A percentile compares a stretch with the other conserved stretches of the same genome.
These are phyloP conservation scores for Cystofilobasidium bisporidii DNA, from an alignment of 768 basidiomycete genomes.

Conservation along the genomic window DNA sequence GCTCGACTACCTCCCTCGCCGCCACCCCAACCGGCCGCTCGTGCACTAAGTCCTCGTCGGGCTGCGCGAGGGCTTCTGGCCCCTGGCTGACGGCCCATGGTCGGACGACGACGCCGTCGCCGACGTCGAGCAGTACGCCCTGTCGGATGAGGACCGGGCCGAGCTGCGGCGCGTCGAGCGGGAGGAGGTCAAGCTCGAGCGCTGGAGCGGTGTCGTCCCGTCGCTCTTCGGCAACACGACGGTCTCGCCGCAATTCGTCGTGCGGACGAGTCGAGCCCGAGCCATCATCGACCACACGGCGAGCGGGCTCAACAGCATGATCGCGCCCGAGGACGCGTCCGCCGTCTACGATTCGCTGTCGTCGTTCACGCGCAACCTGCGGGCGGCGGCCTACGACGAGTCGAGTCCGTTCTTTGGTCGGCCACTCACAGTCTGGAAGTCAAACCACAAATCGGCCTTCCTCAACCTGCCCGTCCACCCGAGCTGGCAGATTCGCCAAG, in stretches of 20 bases:
- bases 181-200: slow-evolving; percentile 35
- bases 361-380: slow-evolving; percentile 36
- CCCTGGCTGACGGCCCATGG: slow-evolving; percentile 38
- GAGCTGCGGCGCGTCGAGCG: slow-evolving; percentile 33
- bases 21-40: slow-evolving; percentile 43
- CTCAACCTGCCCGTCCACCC: slow-evolving; percentile 41
- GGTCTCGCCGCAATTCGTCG: slow-evolving; percentile 45
- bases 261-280: slow-evolving; percentile 43
- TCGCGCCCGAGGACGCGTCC: slow-evolving; percentile 37
- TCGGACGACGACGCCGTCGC: no score
- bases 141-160: slow-evolving; percentile 31
- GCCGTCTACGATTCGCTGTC: slow-evolving; percentile 32
- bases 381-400: slow-evolving; percentile 33
- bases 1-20: slow-evolving; percentile 35
- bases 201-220: slow-evolving; percentile 31
- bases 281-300: slow-evolving; percentile 40
- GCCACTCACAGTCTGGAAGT: slow-evolving; percentile 30
- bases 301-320: slow-evolving; percentile 44
- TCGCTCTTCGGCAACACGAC: slow-evolving; percentile 39
- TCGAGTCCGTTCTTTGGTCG: slow-evolving; percentile 42
- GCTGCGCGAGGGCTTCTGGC: slow-evolving; percentile 46
- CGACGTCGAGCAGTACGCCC: slow-evolving; percentile 30
- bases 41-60: slow-evolving; percentile 39
- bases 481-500: slow-evolving; percentile 44
- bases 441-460: slow-evolving; percentile 37